Evolutionary conservation across 2,329 filamentous ascomycete genomes (phyloP).

Genomic region (Paraphoma chrysanthemicola): DNA sequence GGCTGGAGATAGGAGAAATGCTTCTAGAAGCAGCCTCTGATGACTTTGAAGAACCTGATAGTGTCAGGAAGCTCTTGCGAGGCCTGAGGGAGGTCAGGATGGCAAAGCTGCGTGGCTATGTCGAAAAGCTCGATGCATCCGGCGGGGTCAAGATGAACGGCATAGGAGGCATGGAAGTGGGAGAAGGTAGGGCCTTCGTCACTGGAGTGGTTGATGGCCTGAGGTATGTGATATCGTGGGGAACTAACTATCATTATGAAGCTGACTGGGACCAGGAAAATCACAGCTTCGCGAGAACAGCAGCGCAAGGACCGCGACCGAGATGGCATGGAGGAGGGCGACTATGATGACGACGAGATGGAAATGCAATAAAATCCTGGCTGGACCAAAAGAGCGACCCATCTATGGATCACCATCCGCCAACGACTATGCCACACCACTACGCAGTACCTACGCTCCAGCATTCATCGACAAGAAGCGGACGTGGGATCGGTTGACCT

Average conservation of each 20-base stretch:
- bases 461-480: too few species aligned
- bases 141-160: constrained; percentile 78
- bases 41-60: constrained; percentile 77
- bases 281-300: constrained; percentile 82
- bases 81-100: constrained; percentile 88
- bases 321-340: constrained; percentile 67
- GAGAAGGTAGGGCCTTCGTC: constrained; percentile 84
- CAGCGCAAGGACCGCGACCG: constrained; percentile 78
- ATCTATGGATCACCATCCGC: not conserved
- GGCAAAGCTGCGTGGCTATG: constrained; percentile 83
- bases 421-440: too few species aligned
- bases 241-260: too few species aligned
- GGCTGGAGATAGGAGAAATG: constrained; percentile 89
- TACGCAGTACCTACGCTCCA: too few species aligned
- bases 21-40: constrained; percentile 84
- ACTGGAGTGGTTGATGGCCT: constrained; percentile 86
- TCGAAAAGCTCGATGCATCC: constrained; percentile 73
- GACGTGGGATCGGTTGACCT: too few species aligned
- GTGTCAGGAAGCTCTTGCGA: constrained; percentile 75
- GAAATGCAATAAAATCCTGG: constrained; percentile 39
- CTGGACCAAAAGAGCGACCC: not conserved
- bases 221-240: constrained; percentile 49
- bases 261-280: constrained; percentile 61
- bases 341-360: constrained; percentile 64
- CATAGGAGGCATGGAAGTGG: constrained; percentile 91